Conservation (phyloP, 345 rosid species). For the Corymbia maculata region DNA sequence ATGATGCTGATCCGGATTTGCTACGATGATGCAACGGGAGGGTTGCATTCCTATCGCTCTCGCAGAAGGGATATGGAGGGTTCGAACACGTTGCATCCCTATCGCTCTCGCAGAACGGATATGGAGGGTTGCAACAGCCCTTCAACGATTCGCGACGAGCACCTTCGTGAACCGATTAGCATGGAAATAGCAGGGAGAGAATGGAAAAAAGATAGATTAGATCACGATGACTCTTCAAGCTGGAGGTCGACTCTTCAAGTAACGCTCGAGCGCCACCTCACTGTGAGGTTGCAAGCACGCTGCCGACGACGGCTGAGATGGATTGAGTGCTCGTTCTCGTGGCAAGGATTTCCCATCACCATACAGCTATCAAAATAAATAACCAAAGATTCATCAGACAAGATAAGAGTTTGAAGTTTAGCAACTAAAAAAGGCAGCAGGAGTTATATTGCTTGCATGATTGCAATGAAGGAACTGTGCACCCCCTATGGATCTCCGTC, state of each 20-base stretch:
- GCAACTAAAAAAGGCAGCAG: not conserved
- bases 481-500: not conserved
- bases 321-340: not conserved
- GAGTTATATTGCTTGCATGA: not conserved
- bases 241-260: not conserved
- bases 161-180: not conserved
- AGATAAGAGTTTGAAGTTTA: not conserved
- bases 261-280: not conserved
- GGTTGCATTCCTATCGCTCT: not conserved
- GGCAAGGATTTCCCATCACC: not conserved
- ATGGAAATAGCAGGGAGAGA: not conserved
- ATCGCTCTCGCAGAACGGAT: not conserved
- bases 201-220: not conserved
- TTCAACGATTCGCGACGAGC: not conserved
- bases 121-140: not conserved
- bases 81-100: no score
- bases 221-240: not conserved
- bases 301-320: not conserved
- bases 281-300: not conserved
- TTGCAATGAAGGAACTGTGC: not conserved
- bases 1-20: not conserved
- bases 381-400: not conserved
- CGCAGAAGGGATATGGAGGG: not conserved
- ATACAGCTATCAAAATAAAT: not conserved
- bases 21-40: no score